Percentiles rank a stretch among this genome's conserved stretches.
phyloP scores from a whole-genome alignment of 257 asterid species.

The Paraleonurus japonicus region DNA sequence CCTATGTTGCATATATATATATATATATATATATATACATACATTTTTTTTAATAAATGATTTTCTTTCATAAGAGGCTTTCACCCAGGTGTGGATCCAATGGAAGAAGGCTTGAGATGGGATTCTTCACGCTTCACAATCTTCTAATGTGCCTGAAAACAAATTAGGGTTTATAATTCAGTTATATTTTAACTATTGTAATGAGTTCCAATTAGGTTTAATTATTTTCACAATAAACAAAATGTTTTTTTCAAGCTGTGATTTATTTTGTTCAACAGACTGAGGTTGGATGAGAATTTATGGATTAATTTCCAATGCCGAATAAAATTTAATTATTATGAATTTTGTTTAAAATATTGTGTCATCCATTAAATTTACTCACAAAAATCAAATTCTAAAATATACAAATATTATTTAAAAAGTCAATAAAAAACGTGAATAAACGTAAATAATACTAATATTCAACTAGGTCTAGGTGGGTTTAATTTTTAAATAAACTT shows the following conservation, averaged over 20 bases:
- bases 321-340: no score
- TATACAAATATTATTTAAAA: background rate
- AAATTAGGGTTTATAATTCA: background rate
- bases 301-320: no score
- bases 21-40: no score
- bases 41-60: background rate
- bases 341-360: no score
- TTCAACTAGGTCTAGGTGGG: background rate
- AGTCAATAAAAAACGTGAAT: background rate
- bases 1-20: no score
- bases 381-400: background rate
- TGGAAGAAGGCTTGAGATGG: background rate
- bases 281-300: no score
- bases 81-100: background rate
- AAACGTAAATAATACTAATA: background rate
- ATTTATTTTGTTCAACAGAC: no score
- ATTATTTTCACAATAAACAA: no score
- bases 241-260: no score
- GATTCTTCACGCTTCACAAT: constrained; percentile 24
- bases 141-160: constrained; percentile 36
- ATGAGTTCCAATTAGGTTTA: background rate
- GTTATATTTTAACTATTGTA: no score
- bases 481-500: background rate
- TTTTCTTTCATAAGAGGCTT: background rate
- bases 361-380: background rate